phyloP scores from a whole-genome alignment of 2,329 filamentous ascomycete species.

The Colletotrichum melonis region DNA sequence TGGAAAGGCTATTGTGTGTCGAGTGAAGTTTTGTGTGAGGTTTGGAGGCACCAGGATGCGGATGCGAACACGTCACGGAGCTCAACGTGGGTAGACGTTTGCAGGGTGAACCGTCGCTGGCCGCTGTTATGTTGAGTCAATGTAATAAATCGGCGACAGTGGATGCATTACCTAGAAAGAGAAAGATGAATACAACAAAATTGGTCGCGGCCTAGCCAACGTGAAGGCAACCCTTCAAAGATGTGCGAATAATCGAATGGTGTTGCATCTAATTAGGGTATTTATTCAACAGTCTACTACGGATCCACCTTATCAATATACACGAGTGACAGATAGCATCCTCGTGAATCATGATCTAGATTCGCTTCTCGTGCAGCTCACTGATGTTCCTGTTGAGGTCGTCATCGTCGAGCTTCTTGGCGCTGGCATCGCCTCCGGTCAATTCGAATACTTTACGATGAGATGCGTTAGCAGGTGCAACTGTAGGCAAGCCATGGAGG shows the following conservation, averaged over 20 bases:
- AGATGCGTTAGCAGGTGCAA: background rate
- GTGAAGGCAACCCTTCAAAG: too few relatives aligned
- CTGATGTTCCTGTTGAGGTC: background rate
- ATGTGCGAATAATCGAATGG: background rate
- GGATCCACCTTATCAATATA: background rate
- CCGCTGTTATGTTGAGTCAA: background rate
- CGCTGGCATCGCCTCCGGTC: conserved; percentile 3
- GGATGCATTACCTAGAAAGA: too few relatives aligned
- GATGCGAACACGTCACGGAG: background rate
- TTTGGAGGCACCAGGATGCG: background rate
- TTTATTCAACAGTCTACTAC: background rate
- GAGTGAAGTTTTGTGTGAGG: background rate
- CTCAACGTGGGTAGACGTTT: conserved; percentile 1
- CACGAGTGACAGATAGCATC: background rate
- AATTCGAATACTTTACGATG: conserved; percentile 28
- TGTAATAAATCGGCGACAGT: too few relatives aligned
- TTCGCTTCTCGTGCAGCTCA: background rate
- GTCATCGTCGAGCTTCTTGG: conserved; percentile 5
- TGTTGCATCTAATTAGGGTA: background rate
- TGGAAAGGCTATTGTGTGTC: conserved; percentile 1
- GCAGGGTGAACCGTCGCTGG: background rate
- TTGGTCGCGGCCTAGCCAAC: too few relatives aligned
- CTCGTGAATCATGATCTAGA: background rate
- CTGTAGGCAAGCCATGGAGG: background rate
- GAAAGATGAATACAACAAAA: too few relatives aligned